These are phyloP conservation scores for Irpex sp. DNA, from an alignment of 1,284 basidiomycete species.

Conservation along the genomic window DNA sequence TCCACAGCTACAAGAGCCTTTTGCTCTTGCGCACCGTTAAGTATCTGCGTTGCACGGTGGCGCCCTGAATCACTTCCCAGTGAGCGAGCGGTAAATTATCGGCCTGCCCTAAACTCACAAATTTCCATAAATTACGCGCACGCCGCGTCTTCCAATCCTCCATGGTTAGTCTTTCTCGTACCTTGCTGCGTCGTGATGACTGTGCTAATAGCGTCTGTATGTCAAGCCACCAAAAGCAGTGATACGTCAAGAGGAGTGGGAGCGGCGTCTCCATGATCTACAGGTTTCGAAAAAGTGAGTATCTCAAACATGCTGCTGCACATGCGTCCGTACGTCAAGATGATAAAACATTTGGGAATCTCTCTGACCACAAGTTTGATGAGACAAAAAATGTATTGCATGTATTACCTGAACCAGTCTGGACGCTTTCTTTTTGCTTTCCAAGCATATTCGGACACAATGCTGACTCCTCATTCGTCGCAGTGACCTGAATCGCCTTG, in stretches of 20 bases:
- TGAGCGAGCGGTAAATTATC: neutral
- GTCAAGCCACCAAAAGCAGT: constrained; percentile 41
- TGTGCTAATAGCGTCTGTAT: neutral
- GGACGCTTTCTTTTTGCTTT: constrained; percentile 13
- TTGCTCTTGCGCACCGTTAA: no score
- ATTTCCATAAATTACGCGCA: constrained; percentile 26
- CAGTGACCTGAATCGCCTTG: constrained; percentile 92
- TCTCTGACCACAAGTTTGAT: constrained; percentile 69
- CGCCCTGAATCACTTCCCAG: neutral
- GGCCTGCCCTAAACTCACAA: constrained; percentile 27
- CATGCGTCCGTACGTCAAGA: constrained; percentile 33
- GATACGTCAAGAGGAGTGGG: constrained; percentile 75
- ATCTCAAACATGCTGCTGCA: constrained; percentile 10
- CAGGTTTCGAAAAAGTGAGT: constrained; percentile 77
- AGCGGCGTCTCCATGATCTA: constrained; percentile 69
- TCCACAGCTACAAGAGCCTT: no score
- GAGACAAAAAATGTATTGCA: constrained; percentile 60
- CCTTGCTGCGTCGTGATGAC: neutral
- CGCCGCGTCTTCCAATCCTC: constrained; percentile 14
- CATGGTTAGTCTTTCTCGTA: constrained; percentile 29
- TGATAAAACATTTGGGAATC: constrained; percentile 79
- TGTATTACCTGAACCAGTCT: constrained; percentile 71
- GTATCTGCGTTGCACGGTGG: neutral
- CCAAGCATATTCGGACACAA: constrained; percentile 20
- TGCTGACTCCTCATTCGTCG: constrained; percentile 34